Percentiles rank a stretch among this genome's conserved stretches.
Conservation (phyloP, 768 basidiomycete genomes). For the Pisolithus sp. region DNA sequence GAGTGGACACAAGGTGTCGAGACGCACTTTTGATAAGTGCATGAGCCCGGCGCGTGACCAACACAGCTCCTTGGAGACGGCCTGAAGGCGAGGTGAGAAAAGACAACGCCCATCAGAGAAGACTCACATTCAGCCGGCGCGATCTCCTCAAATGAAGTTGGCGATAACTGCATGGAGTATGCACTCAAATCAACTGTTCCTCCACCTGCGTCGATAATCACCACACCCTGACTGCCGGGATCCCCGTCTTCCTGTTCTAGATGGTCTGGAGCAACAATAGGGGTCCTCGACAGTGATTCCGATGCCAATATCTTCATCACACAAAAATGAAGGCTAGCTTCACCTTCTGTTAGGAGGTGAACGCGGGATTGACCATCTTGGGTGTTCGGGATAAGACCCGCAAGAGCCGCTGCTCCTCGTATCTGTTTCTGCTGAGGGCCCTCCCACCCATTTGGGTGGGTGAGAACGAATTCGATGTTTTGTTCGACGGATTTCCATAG, state of each 20-base stretch:
- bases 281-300: conserved; percentile 18
- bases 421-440: conserved; percentile 52
- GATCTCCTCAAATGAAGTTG: conserved; percentile 35
- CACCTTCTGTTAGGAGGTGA: conserved; percentile 57
- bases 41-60: conserved; percentile 31
- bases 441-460: conserved; percentile 65
- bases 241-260: conserved; percentile 14
- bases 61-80: conserved; percentile 35
- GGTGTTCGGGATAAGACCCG: conserved; percentile 42
- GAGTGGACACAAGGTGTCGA: neutral
- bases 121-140: conserved; percentile 30
- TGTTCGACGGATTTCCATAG: conserved; percentile 41
- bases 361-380: conserved; percentile 36
- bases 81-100: conserved; percentile 21
- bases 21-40: conserved; percentile 23
- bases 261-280: conserved; percentile 15
- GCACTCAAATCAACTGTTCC: conserved; percentile 39
- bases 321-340: conserved; percentile 56
- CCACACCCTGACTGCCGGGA: conserved; percentile 28
- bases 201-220: conserved; percentile 49
- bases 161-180: conserved; percentile 34
- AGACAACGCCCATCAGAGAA: neutral
- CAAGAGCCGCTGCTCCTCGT: conserved; percentile 45
- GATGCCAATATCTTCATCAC: conserved; percentile 40
- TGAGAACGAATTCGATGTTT: conserved; percentile 45